Evolutionary conservation across 495 filamentous ascomycete genomes (phyloP).

Genomic region (Lophiotrema nucula): DNA sequence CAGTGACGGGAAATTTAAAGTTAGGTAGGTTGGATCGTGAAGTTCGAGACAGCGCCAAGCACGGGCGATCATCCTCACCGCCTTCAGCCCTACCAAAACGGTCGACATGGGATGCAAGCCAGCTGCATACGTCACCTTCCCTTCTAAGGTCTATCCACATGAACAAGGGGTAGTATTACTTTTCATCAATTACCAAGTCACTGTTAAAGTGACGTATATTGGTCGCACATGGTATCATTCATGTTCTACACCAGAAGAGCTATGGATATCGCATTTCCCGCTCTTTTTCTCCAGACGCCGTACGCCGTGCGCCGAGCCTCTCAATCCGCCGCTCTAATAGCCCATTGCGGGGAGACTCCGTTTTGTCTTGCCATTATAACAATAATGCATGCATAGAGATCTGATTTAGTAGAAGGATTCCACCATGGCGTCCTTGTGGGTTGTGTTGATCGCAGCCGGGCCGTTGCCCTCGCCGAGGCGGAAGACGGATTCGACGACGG

Average conservation of each 20-base stretch:
- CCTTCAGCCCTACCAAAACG: constrained; percentile 23
- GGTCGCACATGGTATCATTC: constrained; percentile 24
- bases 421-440: constrained; percentile 94
- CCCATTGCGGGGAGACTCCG: background rate
- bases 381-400: background rate
- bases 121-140: constrained; percentile 2
- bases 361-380: background rate
- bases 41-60: constrained; percentile 2
- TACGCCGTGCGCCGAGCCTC: constrained; percentile 30
- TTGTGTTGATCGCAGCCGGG: constrained; percentile 69
- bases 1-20: too few species aligned
- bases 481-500: constrained; percentile 94
- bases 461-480: constrained; percentile 83
- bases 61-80: constrained; percentile 10
- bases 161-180: background rate
- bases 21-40: too few species aligned
- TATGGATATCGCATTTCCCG: background rate
- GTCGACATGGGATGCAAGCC: background rate
- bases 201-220: background rate
- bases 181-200: background rate
- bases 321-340: constrained; percentile 1
- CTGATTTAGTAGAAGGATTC: constrained; percentile 86
- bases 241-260: constrained; percentile 29
- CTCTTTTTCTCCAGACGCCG: constrained; percentile 30
- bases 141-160: background rate